Percentiles rank a stretch among this genome's conserved stretches.
Conservation (phyloP, 495 filamentous ascomycete species). For the Aspergillus kassunensis region DNA sequence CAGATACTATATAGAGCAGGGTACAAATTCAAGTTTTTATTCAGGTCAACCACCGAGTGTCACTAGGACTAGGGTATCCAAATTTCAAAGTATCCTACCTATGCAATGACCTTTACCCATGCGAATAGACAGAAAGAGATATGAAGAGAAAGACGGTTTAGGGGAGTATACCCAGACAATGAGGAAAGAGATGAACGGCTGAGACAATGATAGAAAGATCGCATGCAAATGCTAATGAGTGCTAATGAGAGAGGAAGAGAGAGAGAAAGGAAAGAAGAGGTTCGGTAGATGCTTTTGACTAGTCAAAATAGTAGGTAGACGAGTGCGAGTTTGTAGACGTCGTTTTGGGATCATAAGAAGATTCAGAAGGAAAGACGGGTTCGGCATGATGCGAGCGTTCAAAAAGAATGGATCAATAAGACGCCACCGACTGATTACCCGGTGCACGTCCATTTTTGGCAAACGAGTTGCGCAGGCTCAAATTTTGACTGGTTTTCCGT, state of each 20-base stretch:
- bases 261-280: neutral
- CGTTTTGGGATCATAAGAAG: neutral
- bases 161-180: neutral
- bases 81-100: neutral
- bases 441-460: neutral
- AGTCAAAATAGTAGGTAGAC: too few relatives aligned
- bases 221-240: neutral
- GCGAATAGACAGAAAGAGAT: neutral
- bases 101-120: neutral
- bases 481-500: constrained; percentile 8
- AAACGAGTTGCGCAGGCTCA: constrained; percentile 2
- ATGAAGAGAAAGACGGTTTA: neutral
- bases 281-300: too few relatives aligned
- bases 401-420: neutral
- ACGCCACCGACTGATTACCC: neutral
- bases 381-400: neutral
- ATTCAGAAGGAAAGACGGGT: neutral
- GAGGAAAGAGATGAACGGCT: neutral
- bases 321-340: neutral
- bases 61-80: neutral
- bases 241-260: neutral
- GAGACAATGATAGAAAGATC: neutral
- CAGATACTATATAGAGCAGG: too few relatives aligned
- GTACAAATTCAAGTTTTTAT: too few relatives aligned
- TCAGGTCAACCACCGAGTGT: too few relatives aligned